A percentile compares a stretch with the other conserved stretches of the same genome.
Evolutionary conservation across 2,329 filamentous ascomycete genomes (phyloP).

Genomic region (Didymella glomerata): DNA sequence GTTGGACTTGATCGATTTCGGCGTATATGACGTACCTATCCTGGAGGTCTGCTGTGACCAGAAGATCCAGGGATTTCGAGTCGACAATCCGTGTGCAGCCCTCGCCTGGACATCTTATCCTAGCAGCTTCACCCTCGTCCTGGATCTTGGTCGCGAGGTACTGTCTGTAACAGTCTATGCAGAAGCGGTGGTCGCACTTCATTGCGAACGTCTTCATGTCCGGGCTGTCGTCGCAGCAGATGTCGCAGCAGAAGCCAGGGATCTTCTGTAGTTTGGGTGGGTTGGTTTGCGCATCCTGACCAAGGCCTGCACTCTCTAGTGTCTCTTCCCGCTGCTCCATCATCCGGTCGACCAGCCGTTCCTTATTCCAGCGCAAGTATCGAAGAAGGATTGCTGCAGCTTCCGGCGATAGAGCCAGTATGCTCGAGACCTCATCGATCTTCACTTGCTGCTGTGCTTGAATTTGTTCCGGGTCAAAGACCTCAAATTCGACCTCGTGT

Average conservation of each 20-base stretch:
- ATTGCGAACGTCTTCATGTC: conserved; percentile 86
- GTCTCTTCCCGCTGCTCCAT: conserved; percentile 87
- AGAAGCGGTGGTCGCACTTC: conserved; percentile 94
- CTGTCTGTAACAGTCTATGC: conserved; percentile 88
- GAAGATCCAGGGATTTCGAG: conserved; percentile 81
- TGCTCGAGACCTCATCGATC: conserved; percentile 88
- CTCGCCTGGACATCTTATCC: conserved; percentile 91
- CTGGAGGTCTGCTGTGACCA: conserved; percentile 67
- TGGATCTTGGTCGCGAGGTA: conserved; percentile 93
- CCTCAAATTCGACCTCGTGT: conserved; percentile 85
- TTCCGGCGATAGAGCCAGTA: conserved; percentile 87
- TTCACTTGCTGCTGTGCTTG: conserved; percentile 85
- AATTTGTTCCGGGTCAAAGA: conserved; percentile 82
- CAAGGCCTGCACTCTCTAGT: conserved; percentile 84
- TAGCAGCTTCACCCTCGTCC: conserved; percentile 92
- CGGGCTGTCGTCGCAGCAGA: conserved; percentile 89
- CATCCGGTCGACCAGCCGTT: conserved; percentile 91
- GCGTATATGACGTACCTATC: conserved; percentile 57
- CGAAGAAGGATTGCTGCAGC: conserved; percentile 89
- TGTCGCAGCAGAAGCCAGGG: conserved; percentile 86
- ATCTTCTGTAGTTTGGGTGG: conserved; percentile 75
- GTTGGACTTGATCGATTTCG: background rate
- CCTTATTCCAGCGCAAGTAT: conserved; percentile 94
- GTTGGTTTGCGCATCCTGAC: conserved; percentile 55
- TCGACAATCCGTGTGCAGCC: conserved; percentile 91